phyloP scores from a whole-genome alignment of 2,329 filamentous ascomycete genomes.

The Hypoxylon sp. region DNA sequence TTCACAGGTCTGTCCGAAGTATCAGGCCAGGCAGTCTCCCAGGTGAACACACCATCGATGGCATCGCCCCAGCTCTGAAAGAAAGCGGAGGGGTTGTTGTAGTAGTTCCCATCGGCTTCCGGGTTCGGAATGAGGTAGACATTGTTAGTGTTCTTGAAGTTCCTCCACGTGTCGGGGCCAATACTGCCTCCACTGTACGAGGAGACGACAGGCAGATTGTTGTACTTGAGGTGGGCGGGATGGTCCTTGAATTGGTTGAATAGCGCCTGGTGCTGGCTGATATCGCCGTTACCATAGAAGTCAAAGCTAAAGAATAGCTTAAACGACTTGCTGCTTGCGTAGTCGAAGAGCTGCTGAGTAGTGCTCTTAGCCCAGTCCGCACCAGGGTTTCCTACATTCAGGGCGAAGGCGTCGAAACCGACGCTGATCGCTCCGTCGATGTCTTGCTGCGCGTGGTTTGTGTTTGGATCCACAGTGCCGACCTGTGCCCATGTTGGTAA shows the following conservation, averaged over 20 bases:
- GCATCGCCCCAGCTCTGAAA: slow-evolving; percentile 53
- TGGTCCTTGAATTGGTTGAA: slow-evolving; percentile 49
- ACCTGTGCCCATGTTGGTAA: slow-evolving; percentile 35
- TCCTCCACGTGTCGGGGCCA: slow-evolving; percentile 49
- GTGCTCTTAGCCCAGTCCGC: slow-evolving; percentile 49
- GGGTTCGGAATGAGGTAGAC: slow-evolving; percentile 57
- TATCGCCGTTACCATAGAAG: slow-evolving; percentile 49
- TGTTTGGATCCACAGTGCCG: slow-evolving; percentile 44
- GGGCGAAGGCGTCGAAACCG: slow-evolving; percentile 55
- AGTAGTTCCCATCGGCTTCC: slow-evolving; percentile 54
- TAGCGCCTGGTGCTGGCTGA: slow-evolving; percentile 48
- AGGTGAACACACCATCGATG: slow-evolving; percentile 57
- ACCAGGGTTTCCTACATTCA: slow-evolving; percentile 54
- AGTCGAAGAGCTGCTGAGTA: slow-evolving; percentile 53
- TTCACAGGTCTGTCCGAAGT: slow-evolving; percentile 48
- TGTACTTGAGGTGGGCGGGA: slow-evolving; percentile 53
- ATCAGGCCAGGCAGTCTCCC: slow-evolving; percentile 58
- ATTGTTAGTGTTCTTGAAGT: slow-evolving; percentile 49
- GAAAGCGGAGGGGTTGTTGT: slow-evolving; percentile 49
- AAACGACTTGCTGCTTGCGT: slow-evolving; percentile 52
- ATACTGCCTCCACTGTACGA: slow-evolving; percentile 51
- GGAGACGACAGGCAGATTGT: slow-evolving; percentile 52
- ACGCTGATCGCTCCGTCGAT: slow-evolving; percentile 53
- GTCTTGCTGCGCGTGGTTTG: slow-evolving; percentile 51
- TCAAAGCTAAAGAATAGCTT: slow-evolving; percentile 59